phyloP scores from a whole-genome alignment of 495 filamentous ascomycete genomes.

The Penicillium daleae region DNA sequence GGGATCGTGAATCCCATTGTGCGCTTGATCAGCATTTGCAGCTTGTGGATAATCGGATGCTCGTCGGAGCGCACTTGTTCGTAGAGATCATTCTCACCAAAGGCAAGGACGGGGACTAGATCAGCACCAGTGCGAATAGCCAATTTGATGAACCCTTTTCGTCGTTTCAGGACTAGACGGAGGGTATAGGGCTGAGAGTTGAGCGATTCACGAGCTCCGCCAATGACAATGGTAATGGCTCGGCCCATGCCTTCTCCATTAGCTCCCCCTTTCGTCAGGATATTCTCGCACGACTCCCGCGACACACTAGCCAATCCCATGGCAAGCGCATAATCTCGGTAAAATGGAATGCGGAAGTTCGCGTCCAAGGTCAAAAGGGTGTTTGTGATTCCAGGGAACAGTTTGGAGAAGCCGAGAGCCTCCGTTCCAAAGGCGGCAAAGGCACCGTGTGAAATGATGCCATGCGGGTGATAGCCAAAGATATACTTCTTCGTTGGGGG shows the following conservation, averaged over 20 bases:
- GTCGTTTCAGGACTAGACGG: slow-evolving; percentile 73
- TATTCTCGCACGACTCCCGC: slow-evolving; percentile 84
- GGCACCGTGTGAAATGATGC: slow-evolving; percentile 94
- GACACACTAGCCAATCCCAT: slow-evolving; percentile 89
- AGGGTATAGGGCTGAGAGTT: slow-evolving; percentile 78
- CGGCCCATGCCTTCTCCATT: slow-evolving; percentile 92
- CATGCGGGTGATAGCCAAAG: slow-evolving; percentile 96
- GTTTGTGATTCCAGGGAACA: slow-evolving; percentile 96
- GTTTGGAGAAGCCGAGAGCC: slow-evolving; percentile 80
- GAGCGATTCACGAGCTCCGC: slow-evolving; percentile 88
- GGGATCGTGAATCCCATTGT: slow-evolving; percentile 92
- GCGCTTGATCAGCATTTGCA: slow-evolving; percentile 81
- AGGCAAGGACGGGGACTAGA: slow-evolving; percentile 85
- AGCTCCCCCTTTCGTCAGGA: slow-evolving; percentile 74
- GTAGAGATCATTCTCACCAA: slow-evolving; percentile 96
- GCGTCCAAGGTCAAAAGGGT: slow-evolving; percentile 85
- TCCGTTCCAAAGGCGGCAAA: slow-evolving; percentile 93
- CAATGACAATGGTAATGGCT: slow-evolving; percentile 94
- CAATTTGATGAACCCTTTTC: slow-evolving; percentile 92
- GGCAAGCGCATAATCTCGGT: slow-evolving; percentile 86
- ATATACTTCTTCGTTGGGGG: slow-evolving; percentile 90
- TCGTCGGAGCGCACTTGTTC: slow-evolving; percentile 74
- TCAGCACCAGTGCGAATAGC: slow-evolving; percentile 89
- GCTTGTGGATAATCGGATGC: slow-evolving; percentile 72
- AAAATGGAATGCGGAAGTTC: slow-evolving; percentile 93